A percentile compares a stretch with the other conserved stretches of the same genome.
These are phyloP conservation scores for Neoboletus magnificus DNA, from an alignment of 768 basidiomycete species.

Conservation along the genomic window DNA sequence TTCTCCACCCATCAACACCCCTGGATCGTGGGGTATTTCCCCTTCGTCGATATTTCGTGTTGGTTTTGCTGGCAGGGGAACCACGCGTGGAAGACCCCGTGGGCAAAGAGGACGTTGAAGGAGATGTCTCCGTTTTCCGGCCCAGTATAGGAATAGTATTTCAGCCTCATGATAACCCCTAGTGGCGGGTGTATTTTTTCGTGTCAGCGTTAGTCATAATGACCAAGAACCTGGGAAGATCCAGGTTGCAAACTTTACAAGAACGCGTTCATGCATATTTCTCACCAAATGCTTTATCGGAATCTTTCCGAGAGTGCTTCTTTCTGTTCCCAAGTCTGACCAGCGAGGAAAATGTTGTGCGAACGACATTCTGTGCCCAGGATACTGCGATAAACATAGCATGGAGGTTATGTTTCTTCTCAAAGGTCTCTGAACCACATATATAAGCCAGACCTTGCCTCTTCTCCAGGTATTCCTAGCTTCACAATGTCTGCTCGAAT, in stretches of 20 bases:
- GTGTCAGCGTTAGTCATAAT: conserved; percentile 15
- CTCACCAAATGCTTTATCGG: background rate
- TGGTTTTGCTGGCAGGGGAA: conserved; percentile 58
- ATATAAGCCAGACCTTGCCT: conserved; percentile 4
- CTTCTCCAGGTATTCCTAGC: background rate
- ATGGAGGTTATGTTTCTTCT: background rate
- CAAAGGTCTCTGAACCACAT: background rate
- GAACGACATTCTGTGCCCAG: background rate
- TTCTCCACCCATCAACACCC: conserved; percentile 12
- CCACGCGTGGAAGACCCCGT: conserved; percentile 22
- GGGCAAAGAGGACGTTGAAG: conserved; percentile 18
- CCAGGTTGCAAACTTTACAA: background rate
- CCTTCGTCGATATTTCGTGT: conserved; percentile 42
- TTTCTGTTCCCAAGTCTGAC: background rate
- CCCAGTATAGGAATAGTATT: conserved; percentile 9
- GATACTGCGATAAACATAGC: conserved; percentile 4
- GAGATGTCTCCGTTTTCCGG: background rate
- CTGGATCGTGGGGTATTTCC: conserved; percentile 16
- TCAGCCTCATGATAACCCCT: background rate
- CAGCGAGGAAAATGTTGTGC: background rate
- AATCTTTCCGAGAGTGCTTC: background rate
- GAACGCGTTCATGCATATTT: background rate
- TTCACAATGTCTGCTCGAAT: conserved; percentile 26
- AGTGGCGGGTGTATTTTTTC: conserved; percentile 3
- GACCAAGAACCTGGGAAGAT: conserved; percentile 13